Base-by-base conservation (phyloP, 306 rosid genomes). In the Prunus mira region DNA sequence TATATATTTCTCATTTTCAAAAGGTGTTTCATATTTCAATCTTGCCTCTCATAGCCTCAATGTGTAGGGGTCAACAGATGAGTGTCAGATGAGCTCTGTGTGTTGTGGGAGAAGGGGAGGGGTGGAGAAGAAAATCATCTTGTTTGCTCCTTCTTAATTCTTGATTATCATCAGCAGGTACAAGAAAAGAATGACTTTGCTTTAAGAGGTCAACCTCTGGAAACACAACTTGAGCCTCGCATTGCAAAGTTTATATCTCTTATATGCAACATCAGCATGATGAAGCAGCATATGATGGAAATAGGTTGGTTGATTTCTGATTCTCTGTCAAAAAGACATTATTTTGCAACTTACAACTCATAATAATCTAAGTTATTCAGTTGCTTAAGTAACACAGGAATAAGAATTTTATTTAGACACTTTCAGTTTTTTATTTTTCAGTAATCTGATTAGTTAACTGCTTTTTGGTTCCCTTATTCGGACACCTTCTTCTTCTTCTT, bases 231-330 rank as follows among this genome's bases (percentile, higher is more conserved):
- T 76, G 99, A 92, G 80, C 72, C 88, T 13, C 80, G 83, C 34
- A 52, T 95, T 56, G 97, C 97, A 69, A 91, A 88, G 74, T 91
- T 95, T 76, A 87, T 95, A 65, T 92, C 99, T 65, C 97, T 95
- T 34, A 81, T 95, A 81, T 92, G 99, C 87, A 92, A 95, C 41
- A 69, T 92, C 73, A 84, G 91, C 87, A 95, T 95, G 99, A 95
- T 95, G 99, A 88, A 86, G 87, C 99, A 92, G 74, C 97, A 92
- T 60, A 95, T 95, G 99, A 92, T 95, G 97, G 97, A 95, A 92
- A 95, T 95, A 83, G 99, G 99, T 95, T 74, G 68, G 96, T 77
- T 73, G 17, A 63, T 76, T 50, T 71, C 32, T 49, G 61, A 46
- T 66, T 64, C 41, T 34, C 78, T 45, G 63, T 54, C 73, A 65